Evolutionary conservation across 2,329 filamentous ascomycete genomes (phyloP).

Genomic region (Scedosporium dehoogii): DNA sequence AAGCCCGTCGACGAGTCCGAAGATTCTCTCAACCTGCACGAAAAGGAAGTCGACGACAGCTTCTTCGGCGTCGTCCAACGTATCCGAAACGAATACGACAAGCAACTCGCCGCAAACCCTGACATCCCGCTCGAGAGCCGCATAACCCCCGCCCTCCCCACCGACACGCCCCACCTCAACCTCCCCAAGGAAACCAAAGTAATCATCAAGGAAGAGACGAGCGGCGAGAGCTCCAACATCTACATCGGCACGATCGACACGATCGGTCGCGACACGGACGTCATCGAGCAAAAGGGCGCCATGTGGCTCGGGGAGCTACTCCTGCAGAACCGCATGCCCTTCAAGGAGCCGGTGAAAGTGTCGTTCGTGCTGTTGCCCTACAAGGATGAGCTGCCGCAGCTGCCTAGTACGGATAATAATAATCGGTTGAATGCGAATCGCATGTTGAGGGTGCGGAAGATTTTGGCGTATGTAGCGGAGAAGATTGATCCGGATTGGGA

Average conservation of each 20-base stretch:
- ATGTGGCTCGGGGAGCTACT: conserved; percentile 89
- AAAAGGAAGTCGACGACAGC: conserved; percentile 66
- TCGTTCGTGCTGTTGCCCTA: conserved; percentile 83
- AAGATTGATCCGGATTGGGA: conserved; percentile 67
- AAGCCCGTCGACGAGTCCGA: conserved; percentile 58
- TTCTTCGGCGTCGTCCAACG: conserved; percentile 64
- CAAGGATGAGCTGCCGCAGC: conserved; percentile 62
- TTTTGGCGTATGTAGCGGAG: conserved; percentile 84
- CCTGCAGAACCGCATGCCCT: conserved; percentile 68
- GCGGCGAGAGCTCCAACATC: conserved; percentile 66
- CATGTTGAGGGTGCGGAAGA: conserved; percentile 93
- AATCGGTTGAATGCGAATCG: conserved; percentile 91
- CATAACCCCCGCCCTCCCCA: conserved; percentile 59
- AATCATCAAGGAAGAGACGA: conserved; percentile 60
- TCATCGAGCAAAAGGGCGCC: conserved; percentile 77
- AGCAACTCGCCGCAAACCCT: conserved; percentile 46
- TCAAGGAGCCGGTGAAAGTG: conserved; percentile 93
- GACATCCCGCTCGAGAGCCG: conserved; percentile 47
- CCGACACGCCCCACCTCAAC: conserved; percentile 68
- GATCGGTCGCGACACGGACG: conserved; percentile 66
- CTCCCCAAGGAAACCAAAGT: conserved; percentile 57
- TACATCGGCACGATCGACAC: conserved; percentile 82
- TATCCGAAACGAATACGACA: conserved; percentile 65
- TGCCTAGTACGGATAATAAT: conserved; percentile 68
- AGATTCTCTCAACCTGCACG: conserved; percentile 48